A percentile compares a stretch with the other conserved stretches of the same genome.
phyloP scores from a whole-genome alignment of 2,329 filamentous ascomycete species.

The Neonectria punicea region DNA sequence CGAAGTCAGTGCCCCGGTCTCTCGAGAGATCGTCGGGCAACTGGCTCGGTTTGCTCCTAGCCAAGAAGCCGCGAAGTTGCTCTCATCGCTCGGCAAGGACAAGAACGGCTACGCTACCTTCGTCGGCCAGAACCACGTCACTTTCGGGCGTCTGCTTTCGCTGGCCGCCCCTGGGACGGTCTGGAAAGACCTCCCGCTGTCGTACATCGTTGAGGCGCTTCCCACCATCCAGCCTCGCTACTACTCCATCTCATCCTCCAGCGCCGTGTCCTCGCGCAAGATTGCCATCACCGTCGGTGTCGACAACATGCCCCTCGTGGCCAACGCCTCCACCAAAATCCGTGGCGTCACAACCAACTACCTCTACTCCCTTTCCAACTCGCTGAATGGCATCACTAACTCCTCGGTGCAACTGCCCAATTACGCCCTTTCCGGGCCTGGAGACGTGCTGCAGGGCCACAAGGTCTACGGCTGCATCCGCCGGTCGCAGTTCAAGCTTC shows the following conservation, averaged over 20 bases:
- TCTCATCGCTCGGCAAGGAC: constrained; percentile 30
- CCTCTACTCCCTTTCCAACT: constrained; percentile 34
- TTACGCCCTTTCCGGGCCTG: constrained; percentile 33
- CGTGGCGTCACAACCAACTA: constrained; percentile 43
- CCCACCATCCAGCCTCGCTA: constrained; percentile 63
- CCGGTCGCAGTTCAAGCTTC: constrained; percentile 57
- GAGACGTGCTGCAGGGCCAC: constrained; percentile 23
- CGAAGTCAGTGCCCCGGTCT: constrained; percentile 51
- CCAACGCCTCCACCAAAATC: constrained; percentile 25
- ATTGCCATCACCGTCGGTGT: constrained; percentile 40
- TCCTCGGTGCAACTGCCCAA: background rate
- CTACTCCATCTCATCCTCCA: constrained; percentile 71
- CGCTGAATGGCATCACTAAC: constrained; percentile 5
- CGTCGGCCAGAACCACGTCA: constrained; percentile 39
- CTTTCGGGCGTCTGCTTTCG: constrained; percentile 39
- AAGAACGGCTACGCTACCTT: constrained; percentile 35
- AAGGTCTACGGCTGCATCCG: constrained; percentile 39
- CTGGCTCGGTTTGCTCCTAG: constrained; percentile 62
- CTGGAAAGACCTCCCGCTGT: constrained; percentile 50
- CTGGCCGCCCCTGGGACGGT: constrained; percentile 23
- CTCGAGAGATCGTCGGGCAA: constrained; percentile 52
- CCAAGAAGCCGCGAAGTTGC: constrained; percentile 49
- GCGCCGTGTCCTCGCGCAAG: constrained; percentile 44
- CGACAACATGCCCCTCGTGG: constrained; percentile 29
- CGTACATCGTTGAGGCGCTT: constrained; percentile 66